A percentile compares a stretch with the other conserved stretches of the same genome.
phyloP scores from a whole-genome alignment of 2,329 filamentous ascomycete species.

The Curvularia sp. region DNA sequence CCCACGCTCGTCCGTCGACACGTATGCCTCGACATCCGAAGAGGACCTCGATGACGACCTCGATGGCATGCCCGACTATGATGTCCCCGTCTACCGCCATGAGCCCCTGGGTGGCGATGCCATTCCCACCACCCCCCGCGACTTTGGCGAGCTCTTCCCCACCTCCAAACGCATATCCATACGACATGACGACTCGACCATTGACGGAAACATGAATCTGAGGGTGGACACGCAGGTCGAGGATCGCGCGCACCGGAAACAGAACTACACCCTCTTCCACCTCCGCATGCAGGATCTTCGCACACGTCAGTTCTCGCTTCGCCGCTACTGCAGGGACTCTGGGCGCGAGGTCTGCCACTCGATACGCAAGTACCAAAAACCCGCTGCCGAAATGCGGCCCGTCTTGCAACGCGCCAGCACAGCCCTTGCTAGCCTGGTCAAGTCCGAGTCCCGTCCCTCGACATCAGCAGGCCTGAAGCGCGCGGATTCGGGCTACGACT shows the following conservation, averaged over 20 bases:
- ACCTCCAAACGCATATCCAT: constrained; percentile 81
- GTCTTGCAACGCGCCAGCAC: constrained; percentile 66
- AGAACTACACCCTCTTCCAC: constrained; percentile 84
- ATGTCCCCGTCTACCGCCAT: constrained; percentile 66
- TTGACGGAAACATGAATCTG: constrained; percentile 96
- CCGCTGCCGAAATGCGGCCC: constrained; percentile 58
- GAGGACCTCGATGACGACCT: constrained; percentile 60
- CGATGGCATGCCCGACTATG: constrained; percentile 58
- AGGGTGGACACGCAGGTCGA: constrained; percentile 79
- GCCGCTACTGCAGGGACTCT: constrained; percentile 90
- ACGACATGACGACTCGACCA: constrained; percentile 86
- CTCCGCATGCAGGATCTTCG: constrained; percentile 92
- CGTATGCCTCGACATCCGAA: constrained; percentile 78
- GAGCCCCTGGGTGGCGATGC: constrained; percentile 70
- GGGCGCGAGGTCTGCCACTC: constrained; percentile 92
- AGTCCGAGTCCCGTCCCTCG: constrained; percentile 58
- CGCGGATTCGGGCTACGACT: constrained; percentile 66
- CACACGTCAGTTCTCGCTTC: constrained; percentile 85
- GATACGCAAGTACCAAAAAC: constrained; percentile 71
- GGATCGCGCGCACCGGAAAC: constrained; percentile 62
- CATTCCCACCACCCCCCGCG: constrained; percentile 77
- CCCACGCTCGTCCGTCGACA: constrained; percentile 71
- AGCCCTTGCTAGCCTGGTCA: constrained; percentile 64
- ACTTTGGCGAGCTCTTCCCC: constrained; percentile 86
- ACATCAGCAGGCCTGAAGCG: constrained; percentile 57